A percentile compares a stretch with the other conserved stretches of the same genome.
Conservation (phyloP, 192 early-diverging fungal species). For the Gryganskiella cystojenkinii region DNA sequence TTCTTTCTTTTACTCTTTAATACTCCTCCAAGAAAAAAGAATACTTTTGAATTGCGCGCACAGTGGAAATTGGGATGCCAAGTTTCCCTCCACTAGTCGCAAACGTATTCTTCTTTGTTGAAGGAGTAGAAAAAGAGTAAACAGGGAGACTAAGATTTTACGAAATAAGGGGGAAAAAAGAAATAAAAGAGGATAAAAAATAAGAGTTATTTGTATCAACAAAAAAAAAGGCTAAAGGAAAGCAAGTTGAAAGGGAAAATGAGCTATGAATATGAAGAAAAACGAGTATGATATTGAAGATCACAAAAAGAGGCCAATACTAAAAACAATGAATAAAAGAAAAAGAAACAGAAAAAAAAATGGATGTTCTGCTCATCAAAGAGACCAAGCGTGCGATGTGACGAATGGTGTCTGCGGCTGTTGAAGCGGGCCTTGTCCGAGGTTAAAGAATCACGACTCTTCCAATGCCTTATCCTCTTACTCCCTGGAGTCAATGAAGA, state of each 20-base stretch:
- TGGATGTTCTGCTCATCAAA: constrained; percentile 47
- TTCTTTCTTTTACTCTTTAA: too few species aligned
- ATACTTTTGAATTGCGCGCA: constrained; percentile 30
- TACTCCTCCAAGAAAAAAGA: not conserved
- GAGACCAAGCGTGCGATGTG: constrained; percentile 41
- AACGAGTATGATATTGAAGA: constrained; percentile 2
- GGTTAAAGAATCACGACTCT: constrained; percentile 28
- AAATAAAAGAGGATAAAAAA: constrained; percentile 4
- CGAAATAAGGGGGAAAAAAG: constrained; percentile 39
- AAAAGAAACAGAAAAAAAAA: constrained; percentile 14
- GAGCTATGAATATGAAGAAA: too few species aligned
- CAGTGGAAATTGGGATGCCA: constrained; percentile 28
- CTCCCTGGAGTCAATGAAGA: constrained; percentile 2
- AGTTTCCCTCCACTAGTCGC: constrained; percentile 44
- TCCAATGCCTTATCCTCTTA: not conserved
- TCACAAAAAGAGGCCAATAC: not conserved
- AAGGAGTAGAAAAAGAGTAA: constrained; percentile 26
- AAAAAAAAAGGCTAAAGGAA: too few species aligned
- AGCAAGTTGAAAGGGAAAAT: too few species aligned
- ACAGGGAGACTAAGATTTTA: constrained; percentile 51
- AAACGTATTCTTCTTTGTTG: constrained; percentile 19
- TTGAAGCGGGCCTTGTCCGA: constrained; percentile 53
- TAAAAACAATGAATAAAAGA: not conserved
- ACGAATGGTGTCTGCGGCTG: constrained; percentile 50
- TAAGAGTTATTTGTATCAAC: too few species aligned